Base-by-base conservation (phyloP, 108 stramenopile species). In the Cyclostephanos invisitatus region DNA sequence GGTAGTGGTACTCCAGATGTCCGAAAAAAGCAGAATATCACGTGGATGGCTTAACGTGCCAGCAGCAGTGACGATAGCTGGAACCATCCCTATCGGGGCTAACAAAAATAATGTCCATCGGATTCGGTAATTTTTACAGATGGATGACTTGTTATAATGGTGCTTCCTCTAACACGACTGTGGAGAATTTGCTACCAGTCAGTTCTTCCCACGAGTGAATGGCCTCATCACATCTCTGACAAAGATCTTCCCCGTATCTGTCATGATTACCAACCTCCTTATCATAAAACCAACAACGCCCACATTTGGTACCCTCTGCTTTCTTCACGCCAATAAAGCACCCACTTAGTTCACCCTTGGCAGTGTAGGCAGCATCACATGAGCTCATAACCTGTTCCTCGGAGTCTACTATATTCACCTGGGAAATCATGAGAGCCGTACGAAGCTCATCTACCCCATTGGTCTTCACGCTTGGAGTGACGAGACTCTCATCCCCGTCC, bases 241-340 rank as follows among this genome's bases (percentile, higher is more conserved):
- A 96, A 42, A 87, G 83, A 79, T 92, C 92, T 46, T 50, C 64
- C 10, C 62, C 78, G 63, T 87, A 84, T 9, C 73, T 73, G 5
- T 73, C 87, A 22, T 82, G 80, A 22, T 81, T 81, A 2, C 93
- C 96, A 57, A 94, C 77, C 57, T 83, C 63, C 61, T 77, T 84
- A 60, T 93, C 93, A 73, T 93, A 91, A 58, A 94, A 96, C 96
- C 96, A 96, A 68, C 96, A 96, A 27, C 96, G 85, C 17, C 82
- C 92, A 68, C 96, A 96, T 56, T 93, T 94, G 15, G 42, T 60
- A 59, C 93, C 93, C n/a, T 86, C 75, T 6, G 93, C 93, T 62
- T 89, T 90, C 42, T 75, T 73, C 4, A 94, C 93, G 65, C 93
- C 93, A 46, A 96, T 89, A 27, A 83, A 77, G 67, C 87, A 90